Evolutionary conservation across 805 yeast genomes (phyloP).

Genomic region (Saturnispora serradocipensis): DNA sequence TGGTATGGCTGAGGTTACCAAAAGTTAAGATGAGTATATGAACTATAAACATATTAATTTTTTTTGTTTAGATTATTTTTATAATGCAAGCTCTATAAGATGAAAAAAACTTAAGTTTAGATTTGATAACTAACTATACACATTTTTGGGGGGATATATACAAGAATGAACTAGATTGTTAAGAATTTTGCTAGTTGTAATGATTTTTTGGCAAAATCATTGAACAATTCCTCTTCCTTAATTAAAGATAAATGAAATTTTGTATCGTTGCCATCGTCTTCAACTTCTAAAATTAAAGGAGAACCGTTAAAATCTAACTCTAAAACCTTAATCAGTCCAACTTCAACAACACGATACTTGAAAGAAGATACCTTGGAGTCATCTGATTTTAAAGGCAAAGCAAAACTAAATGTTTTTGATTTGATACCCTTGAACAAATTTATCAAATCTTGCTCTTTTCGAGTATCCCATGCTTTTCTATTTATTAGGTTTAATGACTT

Average conservation of each 20-base stretch:
- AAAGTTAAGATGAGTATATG: not conserved
- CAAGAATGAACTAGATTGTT: not conserved
- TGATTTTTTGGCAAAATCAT: not conserved
- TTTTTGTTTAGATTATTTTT: not conserved
- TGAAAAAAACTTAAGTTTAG: not conserved
- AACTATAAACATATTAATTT: not conserved
- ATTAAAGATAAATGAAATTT: conserved; percentile 3
- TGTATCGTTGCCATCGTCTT: conserved; percentile 15
- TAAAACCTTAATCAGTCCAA: conserved; percentile 20
- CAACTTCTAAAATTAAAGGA: conserved; percentile 22
- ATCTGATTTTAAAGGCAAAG: not conserved
- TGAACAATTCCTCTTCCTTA: conserved; percentile 1
- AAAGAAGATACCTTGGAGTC: not conserved
- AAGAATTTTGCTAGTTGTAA: conserved; percentile 2
- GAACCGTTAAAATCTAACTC: conserved; percentile 22
- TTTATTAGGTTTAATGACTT: conserved; percentile 18
- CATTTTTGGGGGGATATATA: not conserved
- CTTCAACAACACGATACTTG: conserved; percentile 11
- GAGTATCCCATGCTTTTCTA: conserved; percentile 16
- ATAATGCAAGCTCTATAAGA: not conserved
- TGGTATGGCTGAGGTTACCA: conserved; percentile 50
- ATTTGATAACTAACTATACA: not conserved
- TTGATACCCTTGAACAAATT: conserved; percentile 6
- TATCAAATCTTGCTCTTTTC: conserved; percentile 5
- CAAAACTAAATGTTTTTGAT: conserved; percentile 9